phyloP scores from a whole-genome alignment of 2,329 filamentous ascomycete genomes.

The Aspergillus thermomutatus region DNA sequence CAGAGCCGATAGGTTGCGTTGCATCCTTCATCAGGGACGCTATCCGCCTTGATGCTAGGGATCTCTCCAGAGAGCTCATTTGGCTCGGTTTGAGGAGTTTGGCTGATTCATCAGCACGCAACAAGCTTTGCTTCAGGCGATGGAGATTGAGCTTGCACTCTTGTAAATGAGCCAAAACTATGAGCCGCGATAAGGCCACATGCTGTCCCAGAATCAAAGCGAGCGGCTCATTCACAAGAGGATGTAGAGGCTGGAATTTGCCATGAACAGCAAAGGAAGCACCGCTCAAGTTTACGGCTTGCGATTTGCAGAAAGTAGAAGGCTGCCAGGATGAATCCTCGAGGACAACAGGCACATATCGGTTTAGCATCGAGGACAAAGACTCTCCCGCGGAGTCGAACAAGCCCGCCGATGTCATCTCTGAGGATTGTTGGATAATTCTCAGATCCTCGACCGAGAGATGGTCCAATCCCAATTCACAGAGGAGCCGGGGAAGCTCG shows the following conservation, averaged over 20 bases:
- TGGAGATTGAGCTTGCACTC: constrained; percentile 37
- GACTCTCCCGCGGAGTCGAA: constrained; percentile 7
- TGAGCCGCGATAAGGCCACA: constrained; percentile 20
- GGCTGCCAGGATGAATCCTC: constrained; percentile 30
- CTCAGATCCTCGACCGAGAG: constrained; percentile 32
- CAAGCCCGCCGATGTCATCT: constrained; percentile 18
- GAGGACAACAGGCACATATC: constrained; percentile 30
- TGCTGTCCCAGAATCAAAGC: constrained; percentile 24
- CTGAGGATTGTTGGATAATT: constrained; percentile 30
- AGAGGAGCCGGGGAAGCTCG: constrained; percentile 13
- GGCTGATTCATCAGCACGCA: constrained; percentile 29
- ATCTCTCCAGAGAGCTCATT: constrained; percentile 42
- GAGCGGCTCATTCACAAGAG: constrained; percentile 39
- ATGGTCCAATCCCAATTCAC: constrained; percentile 37
- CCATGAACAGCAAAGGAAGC: constrained; percentile 25
- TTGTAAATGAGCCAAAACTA: constrained; percentile 33
- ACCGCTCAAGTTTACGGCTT: constrained; percentile 22
- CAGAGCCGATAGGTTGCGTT: constrained; percentile 38
- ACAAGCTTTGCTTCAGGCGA: constrained; percentile 31
- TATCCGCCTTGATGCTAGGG: constrained; percentile 38
- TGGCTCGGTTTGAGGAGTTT: constrained; percentile 39
- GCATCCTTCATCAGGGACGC: constrained; percentile 40
- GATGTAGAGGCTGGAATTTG: constrained; percentile 34
- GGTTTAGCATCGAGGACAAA: constrained; percentile 22
- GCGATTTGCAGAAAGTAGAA: constrained; percentile 15